Evolutionary conservation across 2,329 filamentous ascomycete species (phyloP).

Genomic region (Diaporthe citrichinensis): DNA sequence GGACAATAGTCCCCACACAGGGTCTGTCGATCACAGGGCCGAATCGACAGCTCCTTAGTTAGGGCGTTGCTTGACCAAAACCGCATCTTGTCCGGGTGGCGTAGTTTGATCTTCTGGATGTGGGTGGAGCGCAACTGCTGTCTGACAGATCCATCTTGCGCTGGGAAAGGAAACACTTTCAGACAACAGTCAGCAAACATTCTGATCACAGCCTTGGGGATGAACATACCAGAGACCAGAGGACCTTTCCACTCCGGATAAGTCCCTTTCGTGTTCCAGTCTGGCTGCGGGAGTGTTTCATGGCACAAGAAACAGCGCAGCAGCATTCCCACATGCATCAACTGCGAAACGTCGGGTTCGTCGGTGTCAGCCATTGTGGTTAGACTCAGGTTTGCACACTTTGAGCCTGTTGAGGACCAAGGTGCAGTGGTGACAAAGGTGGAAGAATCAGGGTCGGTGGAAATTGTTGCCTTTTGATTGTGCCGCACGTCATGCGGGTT

Average conservation of each 20-base stretch:
- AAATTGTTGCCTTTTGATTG: too few species aligned
- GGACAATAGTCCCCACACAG: not conserved
- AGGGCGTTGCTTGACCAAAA: not conserved
- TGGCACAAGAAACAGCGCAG: conserved; percentile 9
- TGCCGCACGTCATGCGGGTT: too few species aligned
- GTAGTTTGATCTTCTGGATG: not conserved
- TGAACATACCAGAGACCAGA: not conserved
- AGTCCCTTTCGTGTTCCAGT: not conserved
- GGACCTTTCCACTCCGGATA: not conserved
- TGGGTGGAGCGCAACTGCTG: not conserved
- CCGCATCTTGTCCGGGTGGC: not conserved
- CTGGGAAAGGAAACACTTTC: not conserved
- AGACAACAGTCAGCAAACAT: not conserved
- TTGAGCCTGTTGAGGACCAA: not conserved
- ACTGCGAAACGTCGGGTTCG: too few species aligned
- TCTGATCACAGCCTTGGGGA: too few species aligned
- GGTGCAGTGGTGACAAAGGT: not conserved
- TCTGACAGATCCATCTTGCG: not conserved
- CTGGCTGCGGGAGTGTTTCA: not conserved
- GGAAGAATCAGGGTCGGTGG: not conserved
- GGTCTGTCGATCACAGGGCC: not conserved
- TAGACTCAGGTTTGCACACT: not conserved
- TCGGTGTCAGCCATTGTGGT: not conserved
- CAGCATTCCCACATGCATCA: conserved; percentile 5
- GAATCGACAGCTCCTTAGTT: not conserved